A percentile compares a stretch with the other conserved stretches of the same genome.
These are phyloP conservation scores for Exophiala alcalophila DNA, from an alignment of 2,329 filamentous ascomycete species.

Conservation along the genomic window DNA sequence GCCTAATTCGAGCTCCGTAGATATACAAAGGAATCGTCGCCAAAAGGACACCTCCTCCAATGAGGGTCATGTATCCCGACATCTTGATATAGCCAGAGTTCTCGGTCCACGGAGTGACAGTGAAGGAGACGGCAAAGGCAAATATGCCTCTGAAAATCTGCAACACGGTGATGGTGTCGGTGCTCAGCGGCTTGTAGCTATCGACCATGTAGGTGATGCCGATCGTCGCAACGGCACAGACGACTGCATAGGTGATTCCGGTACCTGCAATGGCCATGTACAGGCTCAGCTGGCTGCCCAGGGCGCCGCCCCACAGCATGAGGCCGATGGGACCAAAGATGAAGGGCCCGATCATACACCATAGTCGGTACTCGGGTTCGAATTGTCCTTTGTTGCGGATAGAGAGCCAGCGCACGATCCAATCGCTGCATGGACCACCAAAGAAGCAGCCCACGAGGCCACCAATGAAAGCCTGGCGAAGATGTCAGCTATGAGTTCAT, in stretches of 20 bases:
- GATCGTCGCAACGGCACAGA: constrained; percentile 13
- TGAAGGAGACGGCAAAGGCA: constrained; percentile 13
- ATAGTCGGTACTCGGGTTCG: constrained; percentile 51
- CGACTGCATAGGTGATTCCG: constrained; percentile 7
- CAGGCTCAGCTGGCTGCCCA: constrained; percentile 2
- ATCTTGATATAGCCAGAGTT: constrained; percentile 9
- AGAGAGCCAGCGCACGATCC: constrained; percentile 34
- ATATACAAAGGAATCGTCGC: constrained; percentile 12
- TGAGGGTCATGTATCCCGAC: constrained; percentile 12
- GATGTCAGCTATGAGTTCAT: neutral
- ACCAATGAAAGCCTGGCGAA: constrained; percentile 1
- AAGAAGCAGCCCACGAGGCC: constrained; percentile 5
- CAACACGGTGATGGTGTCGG: constrained; percentile 7
- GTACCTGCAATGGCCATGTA: constrained; percentile 8
- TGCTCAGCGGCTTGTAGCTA: constrained; percentile 9
- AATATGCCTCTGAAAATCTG: constrained; percentile 3
- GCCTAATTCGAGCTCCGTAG: constrained; percentile 5
- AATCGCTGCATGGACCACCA: constrained; percentile 11
- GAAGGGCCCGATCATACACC: constrained; percentile 22
- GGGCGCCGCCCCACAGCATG: constrained; percentile 7
- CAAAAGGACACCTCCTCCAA: constrained; percentile 8
- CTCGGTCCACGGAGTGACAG: constrained; percentile 9
- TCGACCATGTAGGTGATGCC: constrained; percentile 17
- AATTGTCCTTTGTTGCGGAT: constrained; percentile 47
- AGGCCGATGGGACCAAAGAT: constrained; percentile 10